Evolutionary conservation across 495 filamentous ascomycete genomes (phyloP), one percentile per base, ranked within the genome.

Genomic region (Barbatosphaeria neglecta): DNA sequence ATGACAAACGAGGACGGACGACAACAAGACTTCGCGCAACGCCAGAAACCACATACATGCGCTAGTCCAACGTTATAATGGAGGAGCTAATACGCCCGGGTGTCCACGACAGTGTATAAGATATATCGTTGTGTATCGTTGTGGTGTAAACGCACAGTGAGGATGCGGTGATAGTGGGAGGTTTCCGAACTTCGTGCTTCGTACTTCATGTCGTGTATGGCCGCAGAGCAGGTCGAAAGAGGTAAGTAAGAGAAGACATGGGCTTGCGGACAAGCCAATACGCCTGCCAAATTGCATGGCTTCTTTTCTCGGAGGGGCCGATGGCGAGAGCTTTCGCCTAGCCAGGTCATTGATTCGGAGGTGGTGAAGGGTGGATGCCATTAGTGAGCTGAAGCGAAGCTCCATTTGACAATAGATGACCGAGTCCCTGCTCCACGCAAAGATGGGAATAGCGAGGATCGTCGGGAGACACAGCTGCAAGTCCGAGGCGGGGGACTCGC

Each of bases 351-450:
- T n/a, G n/a, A n/a, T n/a, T n/a, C n/a, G n/a, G n/a, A n/a, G n/a
- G n/a, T n/a, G n/a, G n/a, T n/a, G 64, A 59, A 10, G 59, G 56
- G 25, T 57, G 64, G 23, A 61, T 37, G n/a, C 62, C 64, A 44
- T 65, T 67, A 6, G 62, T 45, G n/a, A 63, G 20, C 23, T 50
- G 46, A 5, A 53, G 56, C 22, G 57, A 58, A 27, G 50, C 44
- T 5, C 35, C 37, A 5, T 52, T 58, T 2, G 18, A 57, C 15
- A 72, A 41, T 9, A 70, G 56, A 22, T 70, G 59, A 17, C 54
- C 45, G 24, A 70, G 53, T 15, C 69, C 66, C 45, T 76, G 72
- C 41, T 72, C 68, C 46, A 63, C 57, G 47, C 64, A 69, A n/a
- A 70, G 52, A 42, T 60, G 55, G 7, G 50, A 53, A 48, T 74